Evolutionary conservation across 352 stramenopile genomes (phyloP).

Genomic region (Phytophthora niederhauseri): DNA sequence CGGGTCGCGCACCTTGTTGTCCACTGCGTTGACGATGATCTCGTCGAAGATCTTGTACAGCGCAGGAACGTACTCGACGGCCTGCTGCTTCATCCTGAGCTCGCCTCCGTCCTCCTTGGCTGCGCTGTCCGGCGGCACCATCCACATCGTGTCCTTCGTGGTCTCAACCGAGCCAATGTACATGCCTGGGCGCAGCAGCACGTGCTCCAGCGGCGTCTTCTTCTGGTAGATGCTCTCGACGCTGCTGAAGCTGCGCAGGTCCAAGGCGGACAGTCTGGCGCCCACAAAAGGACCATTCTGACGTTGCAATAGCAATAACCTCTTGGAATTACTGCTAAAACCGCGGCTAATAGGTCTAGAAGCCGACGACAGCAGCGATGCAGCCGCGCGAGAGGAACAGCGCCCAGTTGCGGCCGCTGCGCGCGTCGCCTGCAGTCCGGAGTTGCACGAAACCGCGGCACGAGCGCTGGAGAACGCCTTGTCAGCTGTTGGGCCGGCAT

Average conservation of each 20-base stretch:
- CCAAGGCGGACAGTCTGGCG: neutral
- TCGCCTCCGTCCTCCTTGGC: constrained; percentile 29
- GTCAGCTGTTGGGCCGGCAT: neutral
- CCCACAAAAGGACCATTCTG: constrained; percentile 6
- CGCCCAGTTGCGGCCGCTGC: constrained; percentile 3
- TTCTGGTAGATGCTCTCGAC: constrained; percentile 90
- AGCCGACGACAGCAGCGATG: constrained; percentile 5
- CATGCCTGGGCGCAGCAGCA: constrained; percentile 91
- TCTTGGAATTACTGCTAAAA: constrained; percentile 2
- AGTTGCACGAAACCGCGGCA: constrained; percentile 3
- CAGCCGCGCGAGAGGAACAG: neutral
- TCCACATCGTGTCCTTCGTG: constrained; percentile 81
- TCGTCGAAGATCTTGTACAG: constrained; percentile 99
- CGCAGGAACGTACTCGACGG: constrained; percentile 82
- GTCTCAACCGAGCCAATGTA: constrained; percentile 92
- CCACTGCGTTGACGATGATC: constrained; percentile 99
- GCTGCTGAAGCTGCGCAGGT: constrained; percentile 40
- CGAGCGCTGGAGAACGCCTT: neutral
- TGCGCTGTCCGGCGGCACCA: constrained; percentile 44
- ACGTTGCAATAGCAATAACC: neutral
- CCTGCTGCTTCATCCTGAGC: constrained; percentile 72
- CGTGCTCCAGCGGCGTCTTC: constrained; percentile 91
- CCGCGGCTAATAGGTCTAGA: constrained; percentile 2
- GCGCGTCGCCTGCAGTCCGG: neutral
- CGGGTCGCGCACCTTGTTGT: constrained; percentile 92